Conservation (phyloP, 345 rosid species). For the Boechera divaricarpa region DNA sequence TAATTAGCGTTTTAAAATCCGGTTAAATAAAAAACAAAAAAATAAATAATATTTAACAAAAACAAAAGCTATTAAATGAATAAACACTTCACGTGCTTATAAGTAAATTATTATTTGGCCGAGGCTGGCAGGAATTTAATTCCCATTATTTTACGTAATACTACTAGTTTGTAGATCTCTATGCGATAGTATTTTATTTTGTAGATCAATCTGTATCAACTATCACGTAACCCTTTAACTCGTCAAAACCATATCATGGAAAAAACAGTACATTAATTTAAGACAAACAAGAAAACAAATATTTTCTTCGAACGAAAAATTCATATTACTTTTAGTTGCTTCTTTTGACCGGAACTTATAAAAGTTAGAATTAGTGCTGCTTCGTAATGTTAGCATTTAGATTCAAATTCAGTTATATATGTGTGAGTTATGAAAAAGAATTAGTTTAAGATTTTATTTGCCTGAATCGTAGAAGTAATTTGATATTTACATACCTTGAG, state of each 20-base stretch:
- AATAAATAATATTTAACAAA: too few relatives aligned
- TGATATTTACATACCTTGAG: slow-evolving; percentile 36
- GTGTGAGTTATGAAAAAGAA: background rate
- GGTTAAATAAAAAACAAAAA: too few relatives aligned
- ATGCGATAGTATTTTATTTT: background rate
- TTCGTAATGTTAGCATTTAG: background rate
- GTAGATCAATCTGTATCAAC: background rate
- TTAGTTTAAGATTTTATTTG: background rate
- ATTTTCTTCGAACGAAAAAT: background rate
- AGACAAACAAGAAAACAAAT: background rate
- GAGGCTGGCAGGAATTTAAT: slow-evolving; percentile 1
- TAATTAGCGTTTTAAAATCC: too few relatives aligned
- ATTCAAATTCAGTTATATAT: slow-evolving; percentile 1
- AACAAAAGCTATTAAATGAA: background rate
- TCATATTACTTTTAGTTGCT: background rate
- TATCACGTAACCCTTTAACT: background rate
- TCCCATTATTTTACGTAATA: too few relatives aligned
- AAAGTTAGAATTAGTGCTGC: background rate
- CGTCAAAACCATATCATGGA: background rate
- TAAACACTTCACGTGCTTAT: too few relatives aligned
- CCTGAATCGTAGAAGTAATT: background rate
- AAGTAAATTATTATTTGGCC: background rate
- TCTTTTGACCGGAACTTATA: background rate
- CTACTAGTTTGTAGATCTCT: background rate
- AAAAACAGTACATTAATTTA: background rate